Evolutionary conservation across 2,329 filamentous ascomycete genomes (phyloP), one percentile per base, ranked within the genome.

Genomic region (Coniochaeta sp.): DNA sequence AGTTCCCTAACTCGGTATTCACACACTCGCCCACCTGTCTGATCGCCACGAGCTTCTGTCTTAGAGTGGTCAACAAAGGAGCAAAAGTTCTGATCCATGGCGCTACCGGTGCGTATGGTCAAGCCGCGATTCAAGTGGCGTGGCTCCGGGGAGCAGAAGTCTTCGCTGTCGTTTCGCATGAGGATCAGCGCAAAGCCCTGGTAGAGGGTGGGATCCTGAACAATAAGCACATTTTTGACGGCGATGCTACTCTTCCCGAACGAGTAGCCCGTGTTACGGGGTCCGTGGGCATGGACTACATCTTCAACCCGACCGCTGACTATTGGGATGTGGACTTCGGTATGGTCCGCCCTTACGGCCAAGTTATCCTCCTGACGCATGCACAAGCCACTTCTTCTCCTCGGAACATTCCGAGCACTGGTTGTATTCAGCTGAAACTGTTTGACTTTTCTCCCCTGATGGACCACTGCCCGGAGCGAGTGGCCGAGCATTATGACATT

Each of bases 221-320:
- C 1, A 71, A 71, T 24, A 77, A 82, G 26, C 47, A 31, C 14
- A 63, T 83, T 3, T 58, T 67, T 2, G 44, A 64, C 16, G 54
- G 36, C 6, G 38, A 58, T 8, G 55, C 62, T 16, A 11, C 55
- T 19, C 34, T 64, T 17, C 58, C 63, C 9, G 63, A 67, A 0
- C 58, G 64, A 3, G 63, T 80, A 36, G 64, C 70, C 28, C 62
- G 68, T 0, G 59, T 70, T 19, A 79, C 76, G 0, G 62, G 61
- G 16, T 61, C 65, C 1, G 59, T 61, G 2, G 74, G 74, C 12
- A 73, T 80, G 1, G 76, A 82, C 52, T 61, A 80, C 3, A 69
- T 81, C 1, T 79, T 80, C 58, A 79, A 81, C 62, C 71, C 79
- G 0, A 76, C 79, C 0, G 73, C 73, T 56, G 65, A 71, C 9